Evolutionary conservation across 257 asterid genomes (phyloP).

Genomic region (Solanum ahanhuiri): DNA sequence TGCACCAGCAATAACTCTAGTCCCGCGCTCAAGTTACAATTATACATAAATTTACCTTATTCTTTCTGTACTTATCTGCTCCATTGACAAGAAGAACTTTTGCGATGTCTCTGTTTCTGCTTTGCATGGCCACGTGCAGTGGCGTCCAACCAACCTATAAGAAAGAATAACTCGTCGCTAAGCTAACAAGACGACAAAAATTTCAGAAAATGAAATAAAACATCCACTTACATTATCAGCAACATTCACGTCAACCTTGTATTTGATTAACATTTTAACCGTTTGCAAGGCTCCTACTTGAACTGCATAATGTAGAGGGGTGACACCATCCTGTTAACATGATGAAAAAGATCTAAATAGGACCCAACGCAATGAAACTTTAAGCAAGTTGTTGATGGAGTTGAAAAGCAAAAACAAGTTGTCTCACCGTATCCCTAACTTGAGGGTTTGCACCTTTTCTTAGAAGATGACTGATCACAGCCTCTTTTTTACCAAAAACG

Average conservation of each 20-base stretch:
- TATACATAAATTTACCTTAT: constrained; percentile 32
- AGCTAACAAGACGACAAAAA: neutral
- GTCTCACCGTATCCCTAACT: constrained; percentile 60
- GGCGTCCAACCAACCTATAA: constrained; percentile 94
- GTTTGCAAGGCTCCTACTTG: constrained; percentile 93
- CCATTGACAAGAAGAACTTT: constrained; percentile 72
- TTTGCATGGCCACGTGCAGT: constrained; percentile 78
- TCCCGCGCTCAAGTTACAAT: neutral
- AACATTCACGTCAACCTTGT: constrained; percentile 71
- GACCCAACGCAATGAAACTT: neutral
- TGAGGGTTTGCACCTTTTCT: constrained; percentile 82
- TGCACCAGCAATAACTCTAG: neutral
- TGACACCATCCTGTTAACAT: constrained; percentile 57
- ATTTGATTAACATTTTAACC: constrained; percentile 70
- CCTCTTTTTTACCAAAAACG: constrained; percentile 73
- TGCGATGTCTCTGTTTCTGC: constrained; percentile 67
- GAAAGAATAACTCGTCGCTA: neutral
- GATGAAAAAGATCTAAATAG: neutral
- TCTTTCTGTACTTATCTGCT: constrained; percentile 70
- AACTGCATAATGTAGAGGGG: constrained; percentile 93
- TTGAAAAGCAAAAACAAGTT: neutral
- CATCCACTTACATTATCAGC: constrained; percentile 66
- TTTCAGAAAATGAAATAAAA: neutral
- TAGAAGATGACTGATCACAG: constrained; percentile 89
- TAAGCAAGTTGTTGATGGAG: neutral